Evolutionary conservation across 805 yeast species (phyloP), one percentile per base, ranked within the genome.

Genomic region (Candida hungchunana): DNA sequence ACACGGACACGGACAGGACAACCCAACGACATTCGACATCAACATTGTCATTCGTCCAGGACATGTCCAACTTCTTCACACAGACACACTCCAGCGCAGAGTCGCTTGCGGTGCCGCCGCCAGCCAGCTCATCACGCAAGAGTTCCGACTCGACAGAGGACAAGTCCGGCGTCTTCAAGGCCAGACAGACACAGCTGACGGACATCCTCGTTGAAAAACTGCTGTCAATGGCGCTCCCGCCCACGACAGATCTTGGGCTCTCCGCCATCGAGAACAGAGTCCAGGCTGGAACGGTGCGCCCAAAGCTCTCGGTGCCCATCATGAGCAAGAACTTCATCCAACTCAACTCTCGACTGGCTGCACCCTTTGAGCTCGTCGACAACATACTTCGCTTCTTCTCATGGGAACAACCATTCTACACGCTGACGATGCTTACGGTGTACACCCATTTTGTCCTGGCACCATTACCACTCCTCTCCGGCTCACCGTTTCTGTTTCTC

Each of bases 131-230:
- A n/a, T n/a, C n/a, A n/a, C n/a, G n/a, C n/a, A n/a, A n/a, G n/a
- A n/a, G n/a, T n/a, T n/a, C n/a, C n/a, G n/a, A n/a, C n/a, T n/a
- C n/a, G n/a, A n/a, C n/a, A n/a, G n/a, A n/a, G n/a, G n/a, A n/a
- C n/a, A n/a, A n/a, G n/a, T n/a, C n/a, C n/a, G n/a, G n/a, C n/a
- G n/a, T 14, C 16, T 32, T 36, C 29, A 42, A 33, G 26, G 29
- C 29, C 29, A 38, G 33, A 32, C 39, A 36, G 29, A 20, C 43
- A 11, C 56, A 51, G 40, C 51, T 82, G 52, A 69, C 84, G 0
- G 95, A 86, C 47, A 79, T 79, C 37, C 58, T 86, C 36, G 71
- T 86, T 46, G 95, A 87, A 50, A 73, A 78, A 50, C 63, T 85
- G 32, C 60, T 86, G 7, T 65, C 77, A 16, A 75, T 84, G 79